Conservation (phyloP, 1,284 basidiomycete species). For the Phellopilus nigrolimitatus region DNA sequence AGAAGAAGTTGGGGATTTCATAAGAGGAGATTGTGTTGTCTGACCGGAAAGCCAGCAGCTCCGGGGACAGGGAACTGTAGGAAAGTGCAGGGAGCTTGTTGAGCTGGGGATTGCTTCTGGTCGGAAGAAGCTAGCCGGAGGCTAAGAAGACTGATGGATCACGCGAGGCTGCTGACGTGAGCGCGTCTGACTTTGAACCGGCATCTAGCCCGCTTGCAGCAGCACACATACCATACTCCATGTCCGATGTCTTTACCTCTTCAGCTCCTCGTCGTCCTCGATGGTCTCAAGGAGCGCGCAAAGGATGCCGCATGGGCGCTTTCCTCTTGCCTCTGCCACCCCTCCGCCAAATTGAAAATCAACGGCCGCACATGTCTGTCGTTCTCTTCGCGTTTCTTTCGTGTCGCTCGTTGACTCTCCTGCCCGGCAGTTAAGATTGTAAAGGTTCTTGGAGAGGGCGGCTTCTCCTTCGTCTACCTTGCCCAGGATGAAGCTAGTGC, state of each 20-base stretch:
- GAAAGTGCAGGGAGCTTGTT: too few relatives aligned
- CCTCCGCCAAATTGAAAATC: slow-evolving; percentile 83
- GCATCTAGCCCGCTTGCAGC: too few relatives aligned
- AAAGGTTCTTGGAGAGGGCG: slow-evolving; percentile 89
- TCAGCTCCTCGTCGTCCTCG: slow-evolving; percentile 39
- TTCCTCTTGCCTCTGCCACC: slow-evolving; percentile 75
- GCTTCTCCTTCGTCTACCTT: slow-evolving; percentile 92
- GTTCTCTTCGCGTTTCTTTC: background rate
- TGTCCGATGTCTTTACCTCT: slow-evolving; percentile 5
- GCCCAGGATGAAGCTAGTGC: slow-evolving; percentile 83
- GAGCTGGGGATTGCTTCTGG: too few relatives aligned
- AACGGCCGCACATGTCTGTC: slow-evolving; percentile 80
- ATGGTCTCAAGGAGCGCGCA: slow-evolving; percentile 64
- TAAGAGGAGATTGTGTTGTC: too few relatives aligned
- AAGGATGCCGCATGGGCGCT: slow-evolving; percentile 78
- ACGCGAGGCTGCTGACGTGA: too few relatives aligned
- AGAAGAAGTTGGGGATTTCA: too few relatives aligned
- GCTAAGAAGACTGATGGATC: too few relatives aligned
- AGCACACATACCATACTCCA: too few relatives aligned
- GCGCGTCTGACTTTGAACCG: too few relatives aligned
- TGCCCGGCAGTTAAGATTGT: slow-evolving; percentile 71
- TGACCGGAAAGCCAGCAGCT: too few relatives aligned
- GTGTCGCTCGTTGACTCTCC: background rate
- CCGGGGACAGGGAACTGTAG: too few relatives aligned
- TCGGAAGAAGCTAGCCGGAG: too few relatives aligned